Conservation (phyloP, 1,284 basidiomycete species). For the Porogramme epimiltina region DNA sequence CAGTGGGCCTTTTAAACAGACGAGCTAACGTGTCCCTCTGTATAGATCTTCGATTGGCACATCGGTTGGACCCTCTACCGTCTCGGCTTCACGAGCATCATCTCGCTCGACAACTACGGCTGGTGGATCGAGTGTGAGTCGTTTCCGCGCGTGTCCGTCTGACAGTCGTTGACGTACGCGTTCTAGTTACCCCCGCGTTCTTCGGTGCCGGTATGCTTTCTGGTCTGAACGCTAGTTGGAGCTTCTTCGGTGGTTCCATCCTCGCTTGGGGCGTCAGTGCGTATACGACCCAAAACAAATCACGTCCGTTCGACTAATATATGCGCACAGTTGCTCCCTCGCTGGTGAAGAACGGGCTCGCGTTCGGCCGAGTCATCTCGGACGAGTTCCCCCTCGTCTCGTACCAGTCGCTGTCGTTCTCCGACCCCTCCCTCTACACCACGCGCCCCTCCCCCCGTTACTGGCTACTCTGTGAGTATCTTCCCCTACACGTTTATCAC, state of each 20-base stretch:
- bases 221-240: conserved; percentile 66
- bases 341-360: conserved; percentile 53
- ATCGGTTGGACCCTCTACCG: conserved; percentile 66
- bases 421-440: conserved; percentile 41
- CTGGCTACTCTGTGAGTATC: conserved; percentile 53
- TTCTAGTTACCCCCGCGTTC: conserved; percentile 64
- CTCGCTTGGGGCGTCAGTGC: conserved; percentile 62
- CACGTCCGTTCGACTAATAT: neutral
- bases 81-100: conserved; percentile 62
- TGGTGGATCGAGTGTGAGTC: conserved; percentile 52
- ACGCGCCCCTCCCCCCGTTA: conserved; percentile 60
- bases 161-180: conserved; percentile 3
- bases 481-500: neutral
- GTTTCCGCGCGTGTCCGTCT: conserved; percentile 12
- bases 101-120: conserved; percentile 59
- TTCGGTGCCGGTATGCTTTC: conserved; percentile 68
- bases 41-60: conserved; percentile 65
- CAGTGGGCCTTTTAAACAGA: neutral
- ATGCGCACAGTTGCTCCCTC: conserved; percentile 46
- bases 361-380: conserved; percentile 42
- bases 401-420: conserved; percentile 48
- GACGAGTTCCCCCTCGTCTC: conserved; percentile 46
- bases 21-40: neutral
- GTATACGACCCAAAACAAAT: neutral
- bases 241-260: conserved; percentile 61